Conservation (phyloP, 75 land plant genomes). For the Chamaecyparis obtusa region DNA sequence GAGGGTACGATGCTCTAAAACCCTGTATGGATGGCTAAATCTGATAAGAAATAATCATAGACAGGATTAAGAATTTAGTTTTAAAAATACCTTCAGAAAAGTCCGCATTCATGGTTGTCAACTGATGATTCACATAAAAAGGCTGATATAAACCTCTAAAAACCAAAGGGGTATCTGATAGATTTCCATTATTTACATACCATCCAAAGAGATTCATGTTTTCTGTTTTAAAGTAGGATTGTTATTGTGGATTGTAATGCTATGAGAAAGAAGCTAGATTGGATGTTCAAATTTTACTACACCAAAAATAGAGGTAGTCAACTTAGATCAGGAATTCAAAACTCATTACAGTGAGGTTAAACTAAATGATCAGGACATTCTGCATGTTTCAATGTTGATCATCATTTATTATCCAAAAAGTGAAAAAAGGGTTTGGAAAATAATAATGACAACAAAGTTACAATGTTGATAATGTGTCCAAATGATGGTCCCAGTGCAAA, state of each 20-base stretch:
- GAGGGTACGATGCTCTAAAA: not conserved
- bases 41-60: not conserved
- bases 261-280: not conserved
- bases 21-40: not conserved
- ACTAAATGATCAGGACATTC: not conserved
- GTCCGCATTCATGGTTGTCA: not conserved
- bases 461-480: not conserved
- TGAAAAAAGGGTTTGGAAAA: not conserved
- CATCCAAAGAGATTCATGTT: not conserved
- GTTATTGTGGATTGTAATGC: not conserved
- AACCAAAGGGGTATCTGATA: not conserved
- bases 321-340: not conserved
- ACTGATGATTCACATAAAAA: not conserved
- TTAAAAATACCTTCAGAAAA: not conserved
- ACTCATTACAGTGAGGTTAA: not conserved
- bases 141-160: not conserved
- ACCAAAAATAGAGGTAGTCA: not conserved
- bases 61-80: not conserved
- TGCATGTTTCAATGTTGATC: not conserved
- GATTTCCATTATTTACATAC: not conserved
- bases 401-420: not conserved
- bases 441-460: not conserved
- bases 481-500: too few species aligned
- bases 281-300: not conserved
- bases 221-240: not conserved